phyloP scores from a whole-genome alignment of 305 asterid species.

The Solanum hybrid region DNA sequence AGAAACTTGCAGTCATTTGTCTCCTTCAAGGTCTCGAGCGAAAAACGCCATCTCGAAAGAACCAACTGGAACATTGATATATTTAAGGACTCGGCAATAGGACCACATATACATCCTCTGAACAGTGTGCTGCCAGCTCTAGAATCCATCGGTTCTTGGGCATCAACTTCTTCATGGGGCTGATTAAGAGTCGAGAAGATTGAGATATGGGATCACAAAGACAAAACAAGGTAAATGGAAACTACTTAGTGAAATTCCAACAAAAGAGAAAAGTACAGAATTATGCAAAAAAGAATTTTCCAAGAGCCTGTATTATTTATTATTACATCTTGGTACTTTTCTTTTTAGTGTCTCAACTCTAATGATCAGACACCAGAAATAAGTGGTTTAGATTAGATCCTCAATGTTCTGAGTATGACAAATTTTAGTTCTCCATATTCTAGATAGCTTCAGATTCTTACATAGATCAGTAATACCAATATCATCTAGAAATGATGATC shows the following conservation, averaged over 20 bases:
- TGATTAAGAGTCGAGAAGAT: slow-evolving; percentile 22
- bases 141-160: slow-evolving; percentile 27
- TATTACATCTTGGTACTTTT: not conserved
- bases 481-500: not conserved
- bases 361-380: not conserved
- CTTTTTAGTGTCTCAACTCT: not conserved
- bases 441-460: not conserved
- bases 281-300: not conserved
- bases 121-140: slow-evolving; percentile 38
- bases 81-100: slow-evolving; percentile 79
- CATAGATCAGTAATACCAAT: not conserved
- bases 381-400: not conserved
- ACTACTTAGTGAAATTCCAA: not conserved
- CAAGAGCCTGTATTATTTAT: not conserved
- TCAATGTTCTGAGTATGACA: not conserved
- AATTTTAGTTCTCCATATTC: not conserved
- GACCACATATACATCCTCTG: slow-evolving; percentile 81
- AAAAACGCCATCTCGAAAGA: slow-evolving; percentile 74
- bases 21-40: slow-evolving; percentile 77
- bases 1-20: slow-evolving; percentile 71
- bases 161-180: slow-evolving; percentile 39
- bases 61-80: slow-evolving; percentile 81
- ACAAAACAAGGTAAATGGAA: not conserved
- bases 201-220: not conserved
- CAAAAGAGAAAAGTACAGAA: not conserved